Conservation (phyloP, 768 basidiomycete species). For the Leccinum longicurvipes region DNA sequence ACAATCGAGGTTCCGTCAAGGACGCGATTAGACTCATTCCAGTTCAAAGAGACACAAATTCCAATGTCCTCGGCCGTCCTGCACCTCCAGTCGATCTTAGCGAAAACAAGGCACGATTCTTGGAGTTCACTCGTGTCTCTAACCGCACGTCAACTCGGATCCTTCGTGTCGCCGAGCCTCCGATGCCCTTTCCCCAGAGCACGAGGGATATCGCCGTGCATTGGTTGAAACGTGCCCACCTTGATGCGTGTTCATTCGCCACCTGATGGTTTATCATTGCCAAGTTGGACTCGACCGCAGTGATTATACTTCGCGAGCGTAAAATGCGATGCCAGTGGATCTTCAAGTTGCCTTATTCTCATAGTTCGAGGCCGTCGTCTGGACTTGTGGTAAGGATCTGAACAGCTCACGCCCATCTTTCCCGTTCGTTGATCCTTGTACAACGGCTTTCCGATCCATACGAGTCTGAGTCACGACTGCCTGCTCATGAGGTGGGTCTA, state of each 20-base stretch:
- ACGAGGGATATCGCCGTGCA: slow-evolving; percentile 12
- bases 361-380: slow-evolving; percentile 1
- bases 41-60: slow-evolving; percentile 11
- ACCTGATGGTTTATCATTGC: slow-evolving; percentile 2
- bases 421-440: slow-evolving; percentile 9
- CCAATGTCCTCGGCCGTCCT: slow-evolving; percentile 6
- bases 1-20: slow-evolving; percentile 17
- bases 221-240: slow-evolving; percentile 22
- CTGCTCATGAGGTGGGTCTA: slow-evolving; percentile 7
- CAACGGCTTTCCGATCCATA: slow-evolving; percentile 10
- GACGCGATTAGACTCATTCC: slow-evolving; percentile 14
- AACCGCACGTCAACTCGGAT: slow-evolving; percentile 7
- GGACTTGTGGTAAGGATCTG: slow-evolving; percentile 16
- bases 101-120: slow-evolving; percentile 10
- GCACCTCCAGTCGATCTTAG: slow-evolving; percentile 2
- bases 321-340: background rate
- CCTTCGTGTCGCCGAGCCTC: slow-evolving; percentile 9
- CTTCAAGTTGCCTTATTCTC: background rate
- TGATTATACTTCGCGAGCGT: slow-evolving; percentile 3
- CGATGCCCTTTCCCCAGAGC: slow-evolving; percentile 7
- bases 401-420: background rate
- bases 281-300: slow-evolving; percentile 2
- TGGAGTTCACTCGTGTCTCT: slow-evolving; percentile 16
- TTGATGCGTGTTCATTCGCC: slow-evolving; percentile 6
- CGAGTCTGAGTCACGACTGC: no score